phyloP scores from a whole-genome alignment of 1,284 basidiomycete species.

The Calocybe gambosa region DNA sequence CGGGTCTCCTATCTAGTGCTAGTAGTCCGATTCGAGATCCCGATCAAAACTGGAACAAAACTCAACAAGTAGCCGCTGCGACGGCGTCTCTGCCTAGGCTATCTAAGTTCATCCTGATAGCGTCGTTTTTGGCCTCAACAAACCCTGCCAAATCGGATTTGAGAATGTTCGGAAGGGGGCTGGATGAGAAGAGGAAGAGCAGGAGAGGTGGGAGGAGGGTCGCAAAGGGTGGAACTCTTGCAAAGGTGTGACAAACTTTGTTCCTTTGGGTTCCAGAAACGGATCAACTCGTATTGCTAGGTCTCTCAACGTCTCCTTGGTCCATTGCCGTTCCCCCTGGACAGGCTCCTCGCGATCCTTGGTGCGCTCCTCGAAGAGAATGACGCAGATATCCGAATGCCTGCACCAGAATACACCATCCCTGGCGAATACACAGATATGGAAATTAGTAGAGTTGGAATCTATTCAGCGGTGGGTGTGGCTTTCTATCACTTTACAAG shows the following conservation, averaged over 20 bases:
- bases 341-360: conserved; percentile 79
- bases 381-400: conserved; percentile 48
- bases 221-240: conserved; percentile 31
- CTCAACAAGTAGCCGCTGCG: conserved; percentile 11
- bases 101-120: conserved; percentile 74
- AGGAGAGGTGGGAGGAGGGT: conserved; percentile 30
- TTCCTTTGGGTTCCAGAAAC: not conserved
- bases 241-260: conserved; percentile 53
- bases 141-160: conserved; percentile 82
- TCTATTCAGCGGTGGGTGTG: conserved; percentile 51
- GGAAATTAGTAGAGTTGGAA: conserved; percentile 50
- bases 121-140: conserved; percentile 80
- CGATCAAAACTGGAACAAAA: conserved; percentile 6
- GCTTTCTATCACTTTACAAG: no score
- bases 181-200: conserved; percentile 53
- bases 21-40: not conserved
- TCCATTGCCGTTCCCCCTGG: conserved; percentile 76
- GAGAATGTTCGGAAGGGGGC: conserved; percentile 71
- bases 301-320: conserved; percentile 77
- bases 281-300: conserved; percentile 32
- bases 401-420: conserved; percentile 39
- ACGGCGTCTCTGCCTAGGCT: conserved; percentile 25
- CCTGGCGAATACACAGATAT: conserved; percentile 64
- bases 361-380: conserved; percentile 82
- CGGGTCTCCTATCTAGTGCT: conserved; percentile 12